A percentile compares a stretch with the other conserved stretches of the same genome.
Conservation (phyloP, 306 rosid genomes). For the Echinosophora koreensis region DNA sequence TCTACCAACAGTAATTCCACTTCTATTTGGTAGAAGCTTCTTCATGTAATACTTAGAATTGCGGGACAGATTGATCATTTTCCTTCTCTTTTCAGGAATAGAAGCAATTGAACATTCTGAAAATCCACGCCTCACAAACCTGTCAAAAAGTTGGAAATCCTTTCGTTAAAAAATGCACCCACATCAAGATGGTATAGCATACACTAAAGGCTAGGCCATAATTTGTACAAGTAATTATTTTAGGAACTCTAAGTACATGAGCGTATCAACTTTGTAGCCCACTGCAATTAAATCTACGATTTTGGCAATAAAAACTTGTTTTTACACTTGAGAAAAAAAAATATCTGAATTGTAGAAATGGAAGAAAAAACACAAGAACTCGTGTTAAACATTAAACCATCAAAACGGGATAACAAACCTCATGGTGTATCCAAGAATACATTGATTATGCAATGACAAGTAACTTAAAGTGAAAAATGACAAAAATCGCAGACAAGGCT, state of each 20-base stretch:
- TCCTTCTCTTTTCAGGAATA: constrained; percentile 79
- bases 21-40: constrained; percentile 75
- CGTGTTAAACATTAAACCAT: neutral
- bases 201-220: neutral
- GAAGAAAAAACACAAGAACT: neutral
- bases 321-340: neutral
- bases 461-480: constrained; percentile 32
- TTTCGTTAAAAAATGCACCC: constrained; percentile 35
- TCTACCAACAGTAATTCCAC: constrained; percentile 70
- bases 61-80: constrained; percentile 81
- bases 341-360: neutral
- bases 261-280: neutral
- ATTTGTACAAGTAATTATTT: neutral
- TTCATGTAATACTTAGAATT: constrained; percentile 92
- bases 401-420: constrained; percentile 13
- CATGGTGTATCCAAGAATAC: constrained; percentile 29
- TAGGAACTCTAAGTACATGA: neutral
- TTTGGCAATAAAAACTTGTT: neutral
- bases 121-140: constrained; percentile 98
- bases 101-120: constrained; percentile 85
- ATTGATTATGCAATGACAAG: constrained; percentile 21
- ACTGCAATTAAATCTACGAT: constrained; percentile 6
- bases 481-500: constrained; percentile 23
- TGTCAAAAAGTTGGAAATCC: constrained; percentile 44
- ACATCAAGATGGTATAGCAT: constrained; percentile 13